Evolutionary conservation across 2,329 filamentous ascomycete species (phyloP).

Genomic region (Sordariomycetes sp.): DNA sequence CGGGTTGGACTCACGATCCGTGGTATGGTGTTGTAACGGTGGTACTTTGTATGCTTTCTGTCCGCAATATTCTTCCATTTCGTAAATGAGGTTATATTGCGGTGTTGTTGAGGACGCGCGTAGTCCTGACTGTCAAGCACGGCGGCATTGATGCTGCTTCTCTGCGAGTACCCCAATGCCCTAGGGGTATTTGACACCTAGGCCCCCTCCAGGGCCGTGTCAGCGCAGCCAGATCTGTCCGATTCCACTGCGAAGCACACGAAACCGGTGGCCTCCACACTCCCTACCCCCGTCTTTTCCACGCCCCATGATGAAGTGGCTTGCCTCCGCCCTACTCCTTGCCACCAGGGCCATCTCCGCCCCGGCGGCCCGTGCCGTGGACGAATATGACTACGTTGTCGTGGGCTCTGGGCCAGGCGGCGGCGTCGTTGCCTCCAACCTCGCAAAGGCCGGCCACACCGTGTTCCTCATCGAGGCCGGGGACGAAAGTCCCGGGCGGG

Average conservation of each 20-base stretch:
- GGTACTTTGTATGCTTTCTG: background rate
- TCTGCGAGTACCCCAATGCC: no score
- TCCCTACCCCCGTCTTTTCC: background rate
- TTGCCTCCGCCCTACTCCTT: slow-evolving; percentile 1
- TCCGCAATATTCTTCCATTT: background rate
- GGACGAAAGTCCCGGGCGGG: slow-evolving; percentile 27
- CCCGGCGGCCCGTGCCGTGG: background rate
- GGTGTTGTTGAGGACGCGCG: background rate
- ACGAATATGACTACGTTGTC: slow-evolving; percentile 39
- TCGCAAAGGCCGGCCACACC: slow-evolving; percentile 44
- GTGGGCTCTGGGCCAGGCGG: slow-evolving; percentile 47
- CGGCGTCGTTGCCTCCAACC: slow-evolving; percentile 40
- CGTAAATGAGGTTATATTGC: background rate
- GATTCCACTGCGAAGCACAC: background rate
- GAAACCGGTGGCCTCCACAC: background rate
- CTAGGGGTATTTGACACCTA: no score
- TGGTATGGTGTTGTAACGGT: no score
- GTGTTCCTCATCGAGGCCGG: slow-evolving; percentile 50
- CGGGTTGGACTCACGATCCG: no score
- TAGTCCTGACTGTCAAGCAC: background rate
- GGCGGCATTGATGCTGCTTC: background rate
- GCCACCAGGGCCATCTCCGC: background rate
- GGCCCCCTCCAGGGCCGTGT: no score
- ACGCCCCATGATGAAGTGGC: slow-evolving; percentile 2
- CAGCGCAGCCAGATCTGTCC: no score